phyloP scores from a whole-genome alignment of 1,139 yeast genomes.

The Suhomyces panamericanus region DNA sequence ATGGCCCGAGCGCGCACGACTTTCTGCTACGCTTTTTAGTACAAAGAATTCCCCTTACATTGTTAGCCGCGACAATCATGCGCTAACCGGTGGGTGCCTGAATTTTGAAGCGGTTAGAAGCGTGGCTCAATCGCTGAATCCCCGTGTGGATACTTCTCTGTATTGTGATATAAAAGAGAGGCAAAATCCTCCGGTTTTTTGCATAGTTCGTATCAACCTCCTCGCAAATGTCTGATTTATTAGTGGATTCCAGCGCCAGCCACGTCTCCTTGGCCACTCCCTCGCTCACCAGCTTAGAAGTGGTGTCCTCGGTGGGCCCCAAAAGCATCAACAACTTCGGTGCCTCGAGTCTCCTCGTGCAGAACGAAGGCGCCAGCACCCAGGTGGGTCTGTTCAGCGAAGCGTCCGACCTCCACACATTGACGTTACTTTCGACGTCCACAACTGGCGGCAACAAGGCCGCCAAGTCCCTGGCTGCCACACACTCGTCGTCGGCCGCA shows the following conservation, averaged over 20 bases:
- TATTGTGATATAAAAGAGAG: constrained; percentile 5
- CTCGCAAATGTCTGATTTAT: constrained; percentile 13
- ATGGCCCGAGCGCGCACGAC: not conserved
- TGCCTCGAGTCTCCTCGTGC: constrained; percentile 8
- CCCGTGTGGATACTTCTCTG: not conserved
- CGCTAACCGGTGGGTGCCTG: constrained; percentile 9
- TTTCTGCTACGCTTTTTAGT: not conserved
- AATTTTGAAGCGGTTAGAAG: constrained; percentile 10
- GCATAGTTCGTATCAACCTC: too few relatives aligned
- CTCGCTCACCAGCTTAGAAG: constrained; percentile 13
- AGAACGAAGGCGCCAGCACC: constrained; percentile 12
- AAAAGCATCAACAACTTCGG: constrained; percentile 1
- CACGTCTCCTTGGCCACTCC: constrained; percentile 11
- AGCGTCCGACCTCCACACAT: constrained; percentile 15
- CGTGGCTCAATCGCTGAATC: constrained; percentile 3
- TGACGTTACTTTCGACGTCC: constrained; percentile 10
- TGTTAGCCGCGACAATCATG: constrained; percentile 4
- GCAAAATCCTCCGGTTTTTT: not conserved
- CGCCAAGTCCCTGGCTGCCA: constrained; percentile 8
- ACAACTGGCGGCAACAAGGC: constrained; percentile 11
- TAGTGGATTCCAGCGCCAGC: constrained; percentile 14
- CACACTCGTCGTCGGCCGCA: constrained; percentile 10
- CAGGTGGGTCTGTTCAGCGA: constrained; percentile 12
- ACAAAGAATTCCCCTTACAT: constrained; percentile 10
- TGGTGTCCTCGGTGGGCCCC: constrained; percentile 5